Evolutionary conservation across 257 asterid species (phyloP).

Genomic region (Linderniella brevidens): DNA sequence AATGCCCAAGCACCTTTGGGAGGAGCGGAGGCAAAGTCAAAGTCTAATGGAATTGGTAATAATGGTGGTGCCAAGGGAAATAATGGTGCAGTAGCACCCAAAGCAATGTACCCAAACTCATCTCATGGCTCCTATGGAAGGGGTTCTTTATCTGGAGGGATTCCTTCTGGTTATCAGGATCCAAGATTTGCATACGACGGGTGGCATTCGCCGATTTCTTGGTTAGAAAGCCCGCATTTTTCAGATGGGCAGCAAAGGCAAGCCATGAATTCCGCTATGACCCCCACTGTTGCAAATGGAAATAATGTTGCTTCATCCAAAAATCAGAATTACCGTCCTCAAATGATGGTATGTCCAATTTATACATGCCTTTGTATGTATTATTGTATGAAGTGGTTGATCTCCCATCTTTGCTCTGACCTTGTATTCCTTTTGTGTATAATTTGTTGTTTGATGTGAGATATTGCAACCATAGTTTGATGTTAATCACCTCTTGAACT

Average conservation of each 20-base stretch:
- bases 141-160: conserved; percentile 35
- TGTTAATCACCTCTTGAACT: neutral
- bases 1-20: conserved; percentile 37
- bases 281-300: conserved; percentile 25
- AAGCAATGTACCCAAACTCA: conserved; percentile 21
- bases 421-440: neutral
- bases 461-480: neutral
- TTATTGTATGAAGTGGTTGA: neutral
- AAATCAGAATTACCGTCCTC: conserved; percentile 35
- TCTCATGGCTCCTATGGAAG: conserved; percentile 33
- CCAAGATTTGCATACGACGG: conserved; percentile 49
- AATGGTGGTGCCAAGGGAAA: conserved; percentile 34
- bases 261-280: conserved; percentile 22
- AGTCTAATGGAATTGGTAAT: conserved; percentile 31
- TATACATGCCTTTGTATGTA: neutral
- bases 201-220: conserved; percentile 35
- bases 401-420: neutral
- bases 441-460: neutral
- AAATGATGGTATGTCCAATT: conserved; percentile 22
- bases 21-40: conserved; percentile 33
- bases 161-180: conserved; percentile 42
- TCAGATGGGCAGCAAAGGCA: conserved; percentile 47
- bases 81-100: conserved; percentile 18
- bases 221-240: conserved; percentile 42
- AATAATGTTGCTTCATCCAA: conserved; percentile 24